phyloP scores from a whole-genome alignment of 768 basidiomycete genomes.

The Boletus barrowsii region DNA sequence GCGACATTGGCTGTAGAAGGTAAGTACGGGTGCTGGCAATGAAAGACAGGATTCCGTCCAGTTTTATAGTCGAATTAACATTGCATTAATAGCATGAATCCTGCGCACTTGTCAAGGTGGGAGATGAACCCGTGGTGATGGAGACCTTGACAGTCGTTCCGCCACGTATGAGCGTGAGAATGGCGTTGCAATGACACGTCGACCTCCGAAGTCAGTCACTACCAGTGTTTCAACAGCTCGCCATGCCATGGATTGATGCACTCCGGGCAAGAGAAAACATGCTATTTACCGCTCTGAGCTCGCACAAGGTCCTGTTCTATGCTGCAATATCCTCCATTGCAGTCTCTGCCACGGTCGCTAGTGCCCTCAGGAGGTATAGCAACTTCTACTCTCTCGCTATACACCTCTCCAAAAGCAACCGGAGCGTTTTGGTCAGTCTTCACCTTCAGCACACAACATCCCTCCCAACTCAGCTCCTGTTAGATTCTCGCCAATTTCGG shows the following conservation, averaged over 20 bases:
- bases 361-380: constrained; percentile 76
- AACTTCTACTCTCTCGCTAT: constrained; percentile 96
- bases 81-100: too few species aligned
- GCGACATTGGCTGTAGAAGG: not conserved
- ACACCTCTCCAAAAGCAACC: constrained; percentile 87
- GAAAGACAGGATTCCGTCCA: too few species aligned
- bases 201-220: not conserved
- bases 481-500: constrained; percentile 92
- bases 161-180: constrained; percentile 14
- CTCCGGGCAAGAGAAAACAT: constrained; percentile 52
- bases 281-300: constrained; percentile 47
- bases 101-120: too few species aligned
- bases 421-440: constrained; percentile 79
- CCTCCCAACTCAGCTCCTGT: not conserved
- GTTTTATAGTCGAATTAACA: too few species aligned
- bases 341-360: constrained; percentile 68
- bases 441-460: not conserved
- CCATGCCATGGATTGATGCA: constrained; percentile 50
- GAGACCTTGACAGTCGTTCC: not conserved
- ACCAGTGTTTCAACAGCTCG: not conserved
- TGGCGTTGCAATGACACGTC: constrained; percentile 7
- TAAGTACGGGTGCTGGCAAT: too few species aligned
- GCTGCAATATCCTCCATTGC: constrained; percentile 61
- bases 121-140: too few species aligned
- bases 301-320: constrained; percentile 71